These are phyloP conservation scores for Globisporangium spinosum DNA, from an alignment of 352 stramenopile species.

Conservation along the genomic window DNA sequence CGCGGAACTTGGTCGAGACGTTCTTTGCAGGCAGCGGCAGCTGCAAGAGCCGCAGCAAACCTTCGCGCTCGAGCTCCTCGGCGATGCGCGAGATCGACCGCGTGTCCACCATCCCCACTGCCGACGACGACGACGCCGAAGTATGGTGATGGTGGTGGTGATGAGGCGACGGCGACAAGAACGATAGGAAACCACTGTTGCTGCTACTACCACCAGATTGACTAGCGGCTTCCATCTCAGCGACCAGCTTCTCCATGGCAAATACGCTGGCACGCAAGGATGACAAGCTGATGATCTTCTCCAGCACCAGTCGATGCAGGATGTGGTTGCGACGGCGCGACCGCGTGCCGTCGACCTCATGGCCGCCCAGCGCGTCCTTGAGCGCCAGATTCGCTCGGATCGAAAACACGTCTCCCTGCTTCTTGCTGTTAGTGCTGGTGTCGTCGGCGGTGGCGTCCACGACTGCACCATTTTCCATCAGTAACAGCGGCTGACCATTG, in stretches of 20 bases:
- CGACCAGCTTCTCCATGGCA: slow-evolving; percentile 50
- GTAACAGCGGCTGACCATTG: slow-evolving; percentile 6
- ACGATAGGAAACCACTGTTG: neutral
- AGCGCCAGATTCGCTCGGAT: slow-evolving; percentile 51
- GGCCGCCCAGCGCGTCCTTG: slow-evolving; percentile 50
- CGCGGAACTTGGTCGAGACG: slow-evolving; percentile 78
- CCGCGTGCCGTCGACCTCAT: slow-evolving; percentile 59
- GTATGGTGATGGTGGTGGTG: neutral
- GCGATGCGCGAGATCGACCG: slow-evolving; percentile 71
- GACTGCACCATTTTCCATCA: slow-evolving; percentile 12
- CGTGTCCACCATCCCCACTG: slow-evolving; percentile 64
- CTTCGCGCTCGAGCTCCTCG: slow-evolving; percentile 50
- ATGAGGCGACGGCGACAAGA: neutral
- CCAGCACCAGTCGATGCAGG: slow-evolving; percentile 45
- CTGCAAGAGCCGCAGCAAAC: slow-evolving; percentile 50
- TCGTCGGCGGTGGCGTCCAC: neutral
- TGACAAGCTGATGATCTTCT: slow-evolving; percentile 79
- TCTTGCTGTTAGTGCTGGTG: neutral
- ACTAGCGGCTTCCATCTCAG: slow-evolving; percentile 1
- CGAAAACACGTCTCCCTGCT: slow-evolving; percentile 26
- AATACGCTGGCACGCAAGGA: slow-evolving; percentile 77
- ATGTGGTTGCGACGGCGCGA: slow-evolving; percentile 59
- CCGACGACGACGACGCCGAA: slow-evolving; percentile 9
- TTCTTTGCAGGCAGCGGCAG: slow-evolving; percentile 65
- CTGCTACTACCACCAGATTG: neutral